Base-by-base conservation (phyloP, 108 stramenopile genomes). In the Fragilaria crotonensis region DNA sequence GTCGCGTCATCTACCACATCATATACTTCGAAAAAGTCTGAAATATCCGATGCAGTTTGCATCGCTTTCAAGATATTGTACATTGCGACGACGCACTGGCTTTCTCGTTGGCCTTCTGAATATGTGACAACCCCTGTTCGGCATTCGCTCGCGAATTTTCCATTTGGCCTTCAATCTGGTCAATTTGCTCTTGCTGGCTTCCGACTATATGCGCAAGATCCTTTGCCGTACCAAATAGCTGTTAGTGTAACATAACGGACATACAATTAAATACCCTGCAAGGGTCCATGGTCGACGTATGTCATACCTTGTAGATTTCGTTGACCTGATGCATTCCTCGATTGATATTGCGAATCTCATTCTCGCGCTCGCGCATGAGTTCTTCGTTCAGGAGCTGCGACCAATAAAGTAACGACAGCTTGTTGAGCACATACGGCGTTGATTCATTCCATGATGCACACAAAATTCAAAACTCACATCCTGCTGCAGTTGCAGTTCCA, bases 241-340 rank as follows among this genome's bases (percentile, higher is more conserved):
- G 9, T 47, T 45, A 17, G 47, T 60, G 45, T 60, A 5, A 31
- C 17, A 30, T 20, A 25, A 1, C 14, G 3, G 4, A 50, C 18
- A 20, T 19, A 20, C 22, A 0, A 2, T 25, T 23, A 30, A 33
- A 61, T 20, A 57, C 1, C 48, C 58, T 25, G 7, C 36, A 45
- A 4, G 5, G 4, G 4, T 68, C n/a, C n/a, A n/a, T n/a, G n/a
- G n/a, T n/a, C n/a, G n/a, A n/a, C n/a, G n/a, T n/a, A n/a, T n/a
- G n/a, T n/a, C n/a, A n/a, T n/a, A n/a, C n/a, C n/a, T 86, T 86
- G 85, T 90, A 94, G 33, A 94, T 94, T 68, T 94, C 87, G 73
- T 94, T 94, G 45, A 94, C 93, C 33, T 77, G 77, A 66, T 89
- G 84, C 87, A 94, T 90, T 19, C 83, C 80, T 56, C 82, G 72